Base-by-base conservation (phyloP, 2,329 filamentous ascomycete genomes). In the Keithomyces neogunnii region DNA sequence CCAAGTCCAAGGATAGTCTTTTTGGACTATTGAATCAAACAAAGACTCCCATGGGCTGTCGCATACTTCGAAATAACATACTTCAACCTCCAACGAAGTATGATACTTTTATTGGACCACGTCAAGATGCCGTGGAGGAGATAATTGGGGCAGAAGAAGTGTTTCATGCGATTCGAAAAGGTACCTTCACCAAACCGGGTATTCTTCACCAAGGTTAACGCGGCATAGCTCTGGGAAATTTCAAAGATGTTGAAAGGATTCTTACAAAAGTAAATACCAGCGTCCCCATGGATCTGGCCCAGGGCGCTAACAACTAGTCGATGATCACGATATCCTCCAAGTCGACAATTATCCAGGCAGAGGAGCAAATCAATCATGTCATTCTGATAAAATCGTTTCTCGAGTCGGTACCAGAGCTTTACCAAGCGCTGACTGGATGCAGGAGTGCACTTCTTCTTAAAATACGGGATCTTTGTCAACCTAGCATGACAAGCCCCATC, bases 1-100 rank as follows among this genome's bases (percentile, higher is more conserved):
- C 82, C 1, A 90, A 86, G 57, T 95, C 90, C 0, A 88, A 84
- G 56, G 82, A 92, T 39, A 92, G 86, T 56, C 72, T 99, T 0
- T 92, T 91, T 56, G 91, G 91, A 0, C 67, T 97, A 0, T 70
- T 99, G 45, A 95, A 97, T 60, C 78, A 89, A 56, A 96, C 91
- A 0, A 64, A 81, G 26, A 97, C 93, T 0, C 86, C 88, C 0
- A 97, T 97, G 89, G 93, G 93, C 3, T 77, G 82, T 4, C 81
- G 93, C 47, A 77, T 96, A 56, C 77, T 99, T 30, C 80, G 89
- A 51, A 90, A 84, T 64, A 96, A 88, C 57, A 85, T 99, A 33
- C 71, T 97, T 2, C 93, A 99, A 61, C 93, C 93, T 3, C 86
- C 89, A 0, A 96, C 89, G 0, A 79, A 73, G 2, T 64, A 85